A percentile compares a stretch with the other conserved stretches of the same genome.
phyloP scores from a whole-genome alignment of 495 filamentous ascomycete species.

The Neurospora sp. region DNA sequence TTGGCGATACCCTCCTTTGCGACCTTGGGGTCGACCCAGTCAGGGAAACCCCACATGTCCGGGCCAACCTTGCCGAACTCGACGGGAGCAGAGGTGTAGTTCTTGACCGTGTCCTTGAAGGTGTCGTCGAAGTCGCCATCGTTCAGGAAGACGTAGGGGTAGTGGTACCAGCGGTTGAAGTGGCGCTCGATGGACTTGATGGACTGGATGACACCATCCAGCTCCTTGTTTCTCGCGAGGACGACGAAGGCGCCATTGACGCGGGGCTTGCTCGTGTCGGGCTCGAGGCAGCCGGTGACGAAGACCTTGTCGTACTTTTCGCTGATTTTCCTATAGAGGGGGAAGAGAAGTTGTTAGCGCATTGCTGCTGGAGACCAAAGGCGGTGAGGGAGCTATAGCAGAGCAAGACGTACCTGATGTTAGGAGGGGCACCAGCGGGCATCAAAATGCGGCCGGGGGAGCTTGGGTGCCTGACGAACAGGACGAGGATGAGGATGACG shows the following conservation, averaged over 20 bases:
- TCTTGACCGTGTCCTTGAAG: conserved; percentile 79
- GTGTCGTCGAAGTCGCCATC: conserved; percentile 91
- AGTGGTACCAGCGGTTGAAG: conserved; percentile 98
- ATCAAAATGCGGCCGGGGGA: conserved; percentile 74
- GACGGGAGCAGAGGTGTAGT: conserved; percentile 76
- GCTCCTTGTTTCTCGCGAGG: conserved; percentile 89
- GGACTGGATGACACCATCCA: conserved; percentile 91
- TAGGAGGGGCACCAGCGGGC: conserved; percentile 80
- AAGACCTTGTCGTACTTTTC: conserved; percentile 97
- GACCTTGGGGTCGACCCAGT: conserved; percentile 89
- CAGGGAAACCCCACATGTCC: conserved; percentile 90
- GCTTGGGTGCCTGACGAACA: conserved; percentile 83
- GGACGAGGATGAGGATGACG: conserved; percentile 77
- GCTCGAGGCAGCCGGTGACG: conserved; percentile 74
- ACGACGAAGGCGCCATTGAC: conserved; percentile 96
- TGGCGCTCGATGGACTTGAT: conserved; percentile 97
- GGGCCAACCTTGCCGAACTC: conserved; percentile 93
- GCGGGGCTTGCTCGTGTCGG: conserved; percentile 50
- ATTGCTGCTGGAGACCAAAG: background rate
- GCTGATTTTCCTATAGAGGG: conserved; percentile 71
- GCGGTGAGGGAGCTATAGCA: background rate
- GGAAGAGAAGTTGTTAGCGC: conserved; percentile 1
- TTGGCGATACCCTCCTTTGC: conserved; percentile 91
- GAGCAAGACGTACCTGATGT: conserved; percentile 58
- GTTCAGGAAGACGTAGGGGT: conserved; percentile 98